Evolutionary conservation across 352 stramenopile species (phyloP).

Genomic region (Globisporangium yorkense): DNA sequence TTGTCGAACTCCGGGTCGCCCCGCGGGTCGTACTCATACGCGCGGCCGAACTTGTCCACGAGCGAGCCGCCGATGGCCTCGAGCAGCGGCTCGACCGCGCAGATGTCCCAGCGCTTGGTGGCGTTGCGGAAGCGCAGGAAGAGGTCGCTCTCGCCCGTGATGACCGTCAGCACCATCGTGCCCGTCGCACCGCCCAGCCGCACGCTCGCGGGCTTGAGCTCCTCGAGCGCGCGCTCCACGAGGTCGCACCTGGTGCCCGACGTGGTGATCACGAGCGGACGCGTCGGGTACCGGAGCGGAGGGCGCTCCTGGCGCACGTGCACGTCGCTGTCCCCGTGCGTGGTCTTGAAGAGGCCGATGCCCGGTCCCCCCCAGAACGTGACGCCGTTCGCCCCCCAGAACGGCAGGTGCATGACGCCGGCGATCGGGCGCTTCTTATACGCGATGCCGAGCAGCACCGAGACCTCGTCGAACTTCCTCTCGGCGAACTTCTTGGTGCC

Average conservation of each 20-base stretch:
- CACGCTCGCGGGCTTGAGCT: constrained; percentile 30
- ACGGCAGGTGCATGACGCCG: constrained; percentile 69
- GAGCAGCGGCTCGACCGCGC: constrained; percentile 59
- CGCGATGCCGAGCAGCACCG: constrained; percentile 68
- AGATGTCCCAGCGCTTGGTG: constrained; percentile 80
- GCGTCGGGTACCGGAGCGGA: constrained; percentile 25
- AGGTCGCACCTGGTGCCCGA: constrained; percentile 50
- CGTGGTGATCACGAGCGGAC: constrained; percentile 41
- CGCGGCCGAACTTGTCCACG: constrained; percentile 45
- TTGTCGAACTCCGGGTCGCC: constrained; percentile 61
- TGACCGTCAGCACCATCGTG: constrained; percentile 64
- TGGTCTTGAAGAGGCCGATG: constrained; percentile 46
- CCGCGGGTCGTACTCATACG: constrained; percentile 57
- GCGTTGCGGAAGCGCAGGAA: constrained; percentile 68
- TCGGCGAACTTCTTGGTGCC: constrained; percentile 76
- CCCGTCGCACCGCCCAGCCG: constrained; percentile 57
- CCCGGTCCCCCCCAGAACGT: constrained; percentile 61
- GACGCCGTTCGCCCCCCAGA: constrained; percentile 38
- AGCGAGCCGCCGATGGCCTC: constrained; percentile 48
- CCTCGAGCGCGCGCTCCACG: constrained; percentile 32
- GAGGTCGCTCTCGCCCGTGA: constrained; percentile 52
- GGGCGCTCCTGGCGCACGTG: constrained; percentile 23
- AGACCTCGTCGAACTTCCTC: constrained; percentile 70
- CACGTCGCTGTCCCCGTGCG: constrained; percentile 19
- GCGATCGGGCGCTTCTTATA: constrained; percentile 58